Evolutionary conservation across 306 rosid species (phyloP), one percentile per base, ranked within the genome.

Genomic region (Cicer arietinum): DNA sequence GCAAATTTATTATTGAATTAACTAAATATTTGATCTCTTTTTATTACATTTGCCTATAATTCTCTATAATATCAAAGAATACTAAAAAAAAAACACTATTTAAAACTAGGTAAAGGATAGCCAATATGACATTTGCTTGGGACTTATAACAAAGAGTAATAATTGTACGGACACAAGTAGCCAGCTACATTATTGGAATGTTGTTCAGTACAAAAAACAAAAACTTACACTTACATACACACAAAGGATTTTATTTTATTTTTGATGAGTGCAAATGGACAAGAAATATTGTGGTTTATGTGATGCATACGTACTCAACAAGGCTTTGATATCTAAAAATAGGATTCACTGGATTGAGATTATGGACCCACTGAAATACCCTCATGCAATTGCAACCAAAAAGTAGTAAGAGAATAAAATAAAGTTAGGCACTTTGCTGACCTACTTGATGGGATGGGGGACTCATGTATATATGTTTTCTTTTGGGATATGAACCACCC

Each of bases 91-190:
- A 25, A 25, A 0, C 3, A 25, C 35, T 2, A 25, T 25, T 25
- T 25, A 25, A 25, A 25, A 25, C 35, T 42, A 42, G 10, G 10
- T 42, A 42, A 42, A 42, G 13, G 79, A 79, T 75, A 57, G 72
- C 60, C 51, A 50, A 53, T 80, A 68, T 73, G 77, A 79, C 77
- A 69, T 81, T 50, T 80, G 60, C 56, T 11, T 12, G 37, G 74
- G 51, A 52, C 79, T 79, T 69, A 73, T 35, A 65, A 40, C 77
- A 81, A 13, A 84, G 47, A 30, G n/a, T 35, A 64, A 84, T 86
- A 67, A 79, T 82, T 84, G 86, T 72, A 84, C 89, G 86, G 84
- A 60, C 37, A 8, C 9, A 51, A 68, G 48, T 73, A 75, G 88
- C 89, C 92, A 87, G 82, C 82, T 65, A 17, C 35, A 18, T 8